Base-by-base conservation (phyloP, 176 grass and related monocot species). In the Carex kokanica region DNA sequence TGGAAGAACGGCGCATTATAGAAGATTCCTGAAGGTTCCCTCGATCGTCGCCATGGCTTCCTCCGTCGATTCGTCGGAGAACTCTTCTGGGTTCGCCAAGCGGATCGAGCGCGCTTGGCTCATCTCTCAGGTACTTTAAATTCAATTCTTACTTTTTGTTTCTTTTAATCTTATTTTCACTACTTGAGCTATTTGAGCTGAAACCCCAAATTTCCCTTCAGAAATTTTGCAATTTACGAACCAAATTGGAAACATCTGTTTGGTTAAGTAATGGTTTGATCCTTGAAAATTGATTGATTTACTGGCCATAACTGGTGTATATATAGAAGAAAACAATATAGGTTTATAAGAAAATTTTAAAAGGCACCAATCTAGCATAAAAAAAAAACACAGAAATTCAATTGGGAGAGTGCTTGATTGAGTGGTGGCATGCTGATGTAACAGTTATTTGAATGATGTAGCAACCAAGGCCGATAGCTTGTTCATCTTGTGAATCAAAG, bases 401-500 rank as follows among this genome's bases (percentile, higher is more conserved):
- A 53, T 51, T 2, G 0, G 4, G 41, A 51, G 3, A 49, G 6
- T 52, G 24, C 24, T 29, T 32, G 5, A 29, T 90, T 13, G 62
- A 36, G 51, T 90, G 68, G 61, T 67, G 8, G 12, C 2, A 41
- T 2, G 10, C 36, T 34, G 20, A 85, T 53, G 1, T n/a, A 54
- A 29, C 9, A 8, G 27, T 5, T 88, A 5, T 70, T 45, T 58
- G 89, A 40, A 60, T 88, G 40, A 87, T 93, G 71, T 90, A 98
- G 96, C 96, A 98, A 93, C 91, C 93, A 77, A 93, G 64, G 80
- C 96, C 92, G 18, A 83, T 88, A 79, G 85, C 90, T 56, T 98
- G 96, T 90, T 93, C 91, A 18, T 87, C 92, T 24, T 95, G 92
- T 34, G 79, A 88, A 81, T 91, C 92, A 18, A 90, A 89, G 84